Conservation (phyloP, 106 monocot species). For the Posidonia australis region DNA sequence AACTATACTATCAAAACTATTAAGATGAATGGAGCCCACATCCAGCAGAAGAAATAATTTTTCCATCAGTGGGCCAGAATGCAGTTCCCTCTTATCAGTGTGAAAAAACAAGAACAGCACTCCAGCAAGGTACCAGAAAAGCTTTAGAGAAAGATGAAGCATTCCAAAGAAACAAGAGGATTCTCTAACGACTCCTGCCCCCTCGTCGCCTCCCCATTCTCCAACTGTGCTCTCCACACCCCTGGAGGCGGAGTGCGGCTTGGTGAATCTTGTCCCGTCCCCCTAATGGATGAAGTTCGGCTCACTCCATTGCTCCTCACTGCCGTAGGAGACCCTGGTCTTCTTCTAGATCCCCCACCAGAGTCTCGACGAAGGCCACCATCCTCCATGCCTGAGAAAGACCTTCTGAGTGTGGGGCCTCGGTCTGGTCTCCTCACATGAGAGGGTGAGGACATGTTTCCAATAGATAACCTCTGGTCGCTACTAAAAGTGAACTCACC, state of each 20-base stretch:
- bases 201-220: conserved; percentile 3
- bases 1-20: no score
- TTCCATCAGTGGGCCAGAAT: no score
- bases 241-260: not conserved
- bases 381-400: not conserved
- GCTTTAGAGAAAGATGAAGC: conserved; percentile 17
- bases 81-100: no score
- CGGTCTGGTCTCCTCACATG: conserved; percentile 10
- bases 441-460: conserved; percentile 28
- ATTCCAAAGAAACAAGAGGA: conserved; percentile 16
- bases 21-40: no score
- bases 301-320: not conserved
- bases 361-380: not conserved
- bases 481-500: conserved; percentile 18
- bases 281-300: conserved; percentile 11
- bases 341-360: not conserved
- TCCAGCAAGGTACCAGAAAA: not conserved
- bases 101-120: not conserved
- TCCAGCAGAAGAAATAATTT: no score
- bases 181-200: conserved; percentile 8
- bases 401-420: not conserved
- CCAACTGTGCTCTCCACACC: not conserved
- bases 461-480: conserved; percentile 3
- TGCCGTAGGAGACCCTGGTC: not conserved
- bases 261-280: conserved; percentile 7